A percentile compares a stretch with the other conserved stretches of the same genome.
These are phyloP conservation scores for Beauveria pseudobassiana DNA, from an alignment of 2,329 filamentous ascomycete genomes.

Conservation along the genomic window DNA sequence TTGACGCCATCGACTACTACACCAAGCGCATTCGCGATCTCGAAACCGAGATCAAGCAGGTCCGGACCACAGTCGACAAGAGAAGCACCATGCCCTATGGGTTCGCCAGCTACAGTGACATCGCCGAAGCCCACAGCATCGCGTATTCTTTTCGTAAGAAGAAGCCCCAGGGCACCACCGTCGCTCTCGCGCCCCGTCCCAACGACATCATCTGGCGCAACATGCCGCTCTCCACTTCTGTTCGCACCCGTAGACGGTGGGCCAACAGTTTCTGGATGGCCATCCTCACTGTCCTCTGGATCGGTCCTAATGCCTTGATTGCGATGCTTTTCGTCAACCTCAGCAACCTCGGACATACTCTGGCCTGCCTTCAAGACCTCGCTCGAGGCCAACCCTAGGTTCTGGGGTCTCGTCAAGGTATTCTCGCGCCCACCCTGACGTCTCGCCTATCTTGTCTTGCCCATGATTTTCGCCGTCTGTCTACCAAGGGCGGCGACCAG, in stretches of 20 bases:
- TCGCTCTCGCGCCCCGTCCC: conserved; percentile 74
- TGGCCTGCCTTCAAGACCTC: conserved; percentile 68
- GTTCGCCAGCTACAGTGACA: conserved; percentile 87
- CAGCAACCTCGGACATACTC: conserved; percentile 66
- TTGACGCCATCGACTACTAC: conserved; percentile 92
- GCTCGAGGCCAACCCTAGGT: conserved; percentile 52
- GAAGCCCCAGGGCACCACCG: conserved; percentile 68
- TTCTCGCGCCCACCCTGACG: conserved; percentile 78
- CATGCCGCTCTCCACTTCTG: conserved; percentile 61
- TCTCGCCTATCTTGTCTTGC: conserved; percentile 83
- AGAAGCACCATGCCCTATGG: conserved; percentile 85
- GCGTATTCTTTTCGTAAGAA: conserved; percentile 76
- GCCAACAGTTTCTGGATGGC: conserved; percentile 80
- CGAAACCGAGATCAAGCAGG: conserved; percentile 77
- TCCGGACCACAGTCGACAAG: conserved; percentile 74
- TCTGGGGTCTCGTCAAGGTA: conserved; percentile 92
- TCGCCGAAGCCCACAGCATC: conserved; percentile 79
- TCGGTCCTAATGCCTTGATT: conserved; percentile 88
- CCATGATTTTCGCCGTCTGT: conserved; percentile 80
- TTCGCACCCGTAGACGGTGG: conserved; percentile 64
- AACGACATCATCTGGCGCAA: conserved; percentile 97
- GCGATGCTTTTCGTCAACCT: conserved; percentile 89
- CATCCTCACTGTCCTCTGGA: conserved; percentile 75
- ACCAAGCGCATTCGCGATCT: conserved; percentile 77
- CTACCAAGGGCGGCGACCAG: conserved; percentile 75